Evolutionary conservation across 2,329 filamentous ascomycete species (phyloP).

Genomic region (Alternaria atra): DNA sequence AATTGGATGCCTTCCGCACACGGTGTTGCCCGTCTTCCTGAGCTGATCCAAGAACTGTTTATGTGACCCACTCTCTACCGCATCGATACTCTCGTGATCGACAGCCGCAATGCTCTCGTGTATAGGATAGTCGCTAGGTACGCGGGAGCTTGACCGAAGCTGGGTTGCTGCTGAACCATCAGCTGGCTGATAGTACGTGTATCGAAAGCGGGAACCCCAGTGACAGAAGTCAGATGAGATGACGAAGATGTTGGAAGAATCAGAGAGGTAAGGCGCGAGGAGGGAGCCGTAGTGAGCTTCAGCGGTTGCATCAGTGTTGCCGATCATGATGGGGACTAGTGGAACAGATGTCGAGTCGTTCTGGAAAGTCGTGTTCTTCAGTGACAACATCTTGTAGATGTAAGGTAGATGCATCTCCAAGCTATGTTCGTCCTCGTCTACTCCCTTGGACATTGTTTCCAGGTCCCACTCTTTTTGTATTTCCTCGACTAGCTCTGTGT

Average conservation of each 20-base stretch:
- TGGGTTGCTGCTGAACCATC: slow-evolving; percentile 48
- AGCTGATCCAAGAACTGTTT: slow-evolving; percentile 74
- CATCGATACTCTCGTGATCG: slow-evolving; percentile 83
- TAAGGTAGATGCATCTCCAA: slow-evolving; percentile 97
- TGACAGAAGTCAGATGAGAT: slow-evolving; percentile 97
- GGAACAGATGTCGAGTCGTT: slow-evolving; percentile 68
- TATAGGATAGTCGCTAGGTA: slow-evolving; percentile 65
- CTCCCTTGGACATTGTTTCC: slow-evolving; percentile 65
- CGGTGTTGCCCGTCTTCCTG: slow-evolving; percentile 81
- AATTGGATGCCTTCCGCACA: slow-evolving; percentile 95
- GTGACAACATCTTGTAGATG: slow-evolving; percentile 78
- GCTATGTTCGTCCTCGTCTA: slow-evolving; percentile 87
- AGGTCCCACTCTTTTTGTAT: slow-evolving; percentile 42
- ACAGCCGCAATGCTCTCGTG: slow-evolving; percentile 85
- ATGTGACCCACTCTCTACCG: slow-evolving; percentile 80
- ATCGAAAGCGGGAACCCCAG: slow-evolving; percentile 86
- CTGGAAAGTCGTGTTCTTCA: slow-evolving; percentile 44
- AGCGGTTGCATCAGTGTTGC: slow-evolving; percentile 70
- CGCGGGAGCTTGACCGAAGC: slow-evolving; percentile 53
- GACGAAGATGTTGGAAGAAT: slow-evolving; percentile 81
- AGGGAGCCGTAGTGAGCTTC: slow-evolving; percentile 75
- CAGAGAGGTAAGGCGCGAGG: slow-evolving; percentile 79
- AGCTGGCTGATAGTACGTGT: slow-evolving; percentile 76
- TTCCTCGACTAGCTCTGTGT: slow-evolving; percentile 64
- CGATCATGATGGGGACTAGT: slow-evolving; percentile 86